Percentiles rank a stretch among this genome's conserved stretches.
phyloP scores from a whole-genome alignment of 129 eudicot species.

The Solidago caesia region DNA sequence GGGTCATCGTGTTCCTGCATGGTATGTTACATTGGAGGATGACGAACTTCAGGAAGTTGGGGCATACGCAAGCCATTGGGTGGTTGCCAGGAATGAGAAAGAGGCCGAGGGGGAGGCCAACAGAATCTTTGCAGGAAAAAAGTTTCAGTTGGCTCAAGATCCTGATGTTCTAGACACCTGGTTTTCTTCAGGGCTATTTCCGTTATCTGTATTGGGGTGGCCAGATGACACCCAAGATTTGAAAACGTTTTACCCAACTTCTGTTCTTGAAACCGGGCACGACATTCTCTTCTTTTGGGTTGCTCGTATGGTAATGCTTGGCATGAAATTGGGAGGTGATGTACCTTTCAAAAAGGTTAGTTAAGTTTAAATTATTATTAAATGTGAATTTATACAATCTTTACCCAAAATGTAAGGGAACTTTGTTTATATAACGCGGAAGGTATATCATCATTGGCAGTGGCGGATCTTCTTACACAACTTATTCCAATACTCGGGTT shows the following conservation, averaged over 20 bases:
- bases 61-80: constrained; percentile 73
- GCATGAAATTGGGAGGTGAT: constrained; percentile 83
- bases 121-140: constrained; percentile 57
- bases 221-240: constrained; percentile 83
- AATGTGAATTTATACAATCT: not conserved
- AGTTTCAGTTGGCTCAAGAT: constrained; percentile 69
- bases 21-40: constrained; percentile 76
- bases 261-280: constrained; percentile 91
- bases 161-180: constrained; percentile 90
- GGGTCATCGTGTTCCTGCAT: constrained; percentile 97
- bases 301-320: constrained; percentile 92
- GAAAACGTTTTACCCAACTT: constrained; percentile 70
- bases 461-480: too few relatives aligned
- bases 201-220: constrained; percentile 86
- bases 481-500: too few relatives aligned
- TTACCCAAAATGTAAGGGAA: not conserved
- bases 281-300: constrained; percentile 94
- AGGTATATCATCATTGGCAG: not conserved
- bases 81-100: constrained; percentile 74
- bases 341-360: constrained; percentile 81
- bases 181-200: constrained; percentile 84
- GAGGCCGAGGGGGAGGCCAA: constrained; percentile 66
- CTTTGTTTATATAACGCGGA: not conserved
- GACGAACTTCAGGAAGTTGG: constrained; percentile 78
- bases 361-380: constrained; percentile 9